Conservation (phyloP, 2,329 filamentous ascomycete genomes). For the Penicillium sp. region DNA sequence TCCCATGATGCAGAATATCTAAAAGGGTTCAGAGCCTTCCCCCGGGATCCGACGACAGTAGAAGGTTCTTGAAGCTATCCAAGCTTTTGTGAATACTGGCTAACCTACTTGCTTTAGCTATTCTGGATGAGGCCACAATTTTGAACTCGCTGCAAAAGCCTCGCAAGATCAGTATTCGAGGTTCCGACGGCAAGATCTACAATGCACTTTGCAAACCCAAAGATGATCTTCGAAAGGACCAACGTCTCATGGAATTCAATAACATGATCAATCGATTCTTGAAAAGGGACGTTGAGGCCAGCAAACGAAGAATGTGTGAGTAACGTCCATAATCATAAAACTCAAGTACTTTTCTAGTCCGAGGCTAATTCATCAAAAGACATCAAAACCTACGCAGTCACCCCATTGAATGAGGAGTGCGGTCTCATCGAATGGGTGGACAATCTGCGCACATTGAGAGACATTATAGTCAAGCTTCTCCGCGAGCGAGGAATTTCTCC, state of each 20-base stretch:
- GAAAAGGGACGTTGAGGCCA: conserved; percentile 87
- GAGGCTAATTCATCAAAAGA: conserved; percentile 39
- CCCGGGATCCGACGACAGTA: conserved; percentile 82
- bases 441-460: conserved; percentile 88
- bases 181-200: conserved; percentile 85
- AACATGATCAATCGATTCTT: conserved; percentile 94
- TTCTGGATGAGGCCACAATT: conserved; percentile 86
- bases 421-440: conserved; percentile 99
- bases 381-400: conserved; percentile 96
- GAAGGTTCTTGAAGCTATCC: conserved; percentile 40
- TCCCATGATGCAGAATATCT: conserved; percentile 68
- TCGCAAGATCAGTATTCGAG: conserved; percentile 81
- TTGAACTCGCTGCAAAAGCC: conserved; percentile 90
- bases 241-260: conserved; percentile 99
- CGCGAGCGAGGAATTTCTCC: conserved; percentile 67
- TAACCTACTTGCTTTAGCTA: conserved; percentile 44
- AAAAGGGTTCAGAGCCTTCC: conserved; percentile 79
- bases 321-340: not conserved
- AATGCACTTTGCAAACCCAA: conserved; percentile 96
- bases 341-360: not conserved
- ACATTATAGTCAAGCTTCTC: conserved; percentile 81
- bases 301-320: conserved; percentile 75
- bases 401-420: conserved; percentile 94
- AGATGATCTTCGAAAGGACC: conserved; percentile 95
- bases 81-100: not conserved